Percentiles rank a stretch among this genome's conserved stretches.
These are phyloP conservation scores for Neurospora sp. DNA, from an alignment of 495 filamentous ascomycete genomes.

Conservation along the genomic window DNA sequence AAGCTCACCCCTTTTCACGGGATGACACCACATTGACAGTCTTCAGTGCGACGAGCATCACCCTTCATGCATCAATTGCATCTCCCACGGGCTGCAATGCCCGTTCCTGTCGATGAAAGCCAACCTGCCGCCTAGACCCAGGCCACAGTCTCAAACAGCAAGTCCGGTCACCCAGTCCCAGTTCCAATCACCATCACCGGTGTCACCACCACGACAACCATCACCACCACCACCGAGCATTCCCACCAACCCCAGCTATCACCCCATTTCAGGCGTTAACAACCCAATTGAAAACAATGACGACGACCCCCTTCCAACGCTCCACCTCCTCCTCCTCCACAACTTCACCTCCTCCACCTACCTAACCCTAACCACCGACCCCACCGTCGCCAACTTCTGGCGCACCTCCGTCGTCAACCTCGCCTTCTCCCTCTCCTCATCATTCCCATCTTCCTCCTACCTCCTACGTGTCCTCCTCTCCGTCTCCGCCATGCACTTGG, in stretches of 20 bases:
- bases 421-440: conserved; percentile 22
- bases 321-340: conserved; percentile 35
- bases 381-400: conserved; percentile 25
- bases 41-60: conserved; percentile 33
- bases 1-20: neutral
- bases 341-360: conserved; percentile 31
- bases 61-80: conserved; percentile 33
- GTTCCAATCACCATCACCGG: neutral
- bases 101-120: conserved; percentile 19
- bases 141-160: neutral
- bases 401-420: conserved; percentile 24
- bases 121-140: neutral
- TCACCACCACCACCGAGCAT: neutral
- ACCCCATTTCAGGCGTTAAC: neutral
- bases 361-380: conserved; percentile 25
- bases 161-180: neutral
- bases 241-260: neutral
- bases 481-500: conserved; percentile 44
- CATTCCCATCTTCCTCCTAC: conserved; percentile 28
- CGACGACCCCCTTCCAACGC: conserved; percentile 14
- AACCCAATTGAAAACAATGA: neutral
- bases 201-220: neutral
- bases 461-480: conserved; percentile 47
- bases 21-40: neutral
- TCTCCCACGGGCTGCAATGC: conserved; percentile 29